These are phyloP conservation scores for Termitomyces sp. DNA, from an alignment of 768 basidiomycete genomes.

Conservation along the genomic window DNA sequence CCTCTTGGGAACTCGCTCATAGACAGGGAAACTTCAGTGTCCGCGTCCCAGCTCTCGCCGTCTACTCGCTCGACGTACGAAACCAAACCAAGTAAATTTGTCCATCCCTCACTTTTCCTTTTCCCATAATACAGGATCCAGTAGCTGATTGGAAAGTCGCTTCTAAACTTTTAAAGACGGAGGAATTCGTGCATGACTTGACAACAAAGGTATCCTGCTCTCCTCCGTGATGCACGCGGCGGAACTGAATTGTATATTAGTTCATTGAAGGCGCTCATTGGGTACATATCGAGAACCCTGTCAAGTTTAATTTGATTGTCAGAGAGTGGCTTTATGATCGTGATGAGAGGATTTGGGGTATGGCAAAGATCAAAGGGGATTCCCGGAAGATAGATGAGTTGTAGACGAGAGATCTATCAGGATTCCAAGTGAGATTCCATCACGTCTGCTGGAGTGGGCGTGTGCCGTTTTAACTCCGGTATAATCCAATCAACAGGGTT, in stretches of 20 bases:
- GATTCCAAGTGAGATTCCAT: too few species aligned
- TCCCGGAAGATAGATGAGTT: neutral
- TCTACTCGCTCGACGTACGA: constrained; percentile 32
- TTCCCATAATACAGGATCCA: constrained; percentile 45
- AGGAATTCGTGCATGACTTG: constrained; percentile 30
- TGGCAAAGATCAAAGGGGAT: neutral
- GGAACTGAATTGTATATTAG: neutral
- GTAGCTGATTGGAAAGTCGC: constrained; percentile 38
- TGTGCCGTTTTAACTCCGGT: neutral
- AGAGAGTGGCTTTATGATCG: constrained; percentile 6
- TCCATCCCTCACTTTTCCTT: neutral
- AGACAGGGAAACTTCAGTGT: constrained; percentile 42
- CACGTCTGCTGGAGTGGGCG: too few species aligned
- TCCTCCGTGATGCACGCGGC: neutral
- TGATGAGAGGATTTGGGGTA: neutral
- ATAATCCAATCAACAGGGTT: too few species aligned
- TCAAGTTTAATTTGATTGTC: constrained; percentile 6
- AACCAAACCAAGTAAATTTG: neutral
- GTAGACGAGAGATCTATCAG: too few species aligned
- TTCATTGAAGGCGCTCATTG: constrained; percentile 10
- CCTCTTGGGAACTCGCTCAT: constrained; percentile 33
- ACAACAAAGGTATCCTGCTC: constrained; percentile 27
- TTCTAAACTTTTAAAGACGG: constrained; percentile 28
- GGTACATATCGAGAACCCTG: constrained; percentile 10
- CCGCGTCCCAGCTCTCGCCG: constrained; percentile 35